These are phyloP conservation scores for Tetrapisispora fleetii DNA, from an alignment of 805 yeast species.

Conservation along the genomic window DNA sequence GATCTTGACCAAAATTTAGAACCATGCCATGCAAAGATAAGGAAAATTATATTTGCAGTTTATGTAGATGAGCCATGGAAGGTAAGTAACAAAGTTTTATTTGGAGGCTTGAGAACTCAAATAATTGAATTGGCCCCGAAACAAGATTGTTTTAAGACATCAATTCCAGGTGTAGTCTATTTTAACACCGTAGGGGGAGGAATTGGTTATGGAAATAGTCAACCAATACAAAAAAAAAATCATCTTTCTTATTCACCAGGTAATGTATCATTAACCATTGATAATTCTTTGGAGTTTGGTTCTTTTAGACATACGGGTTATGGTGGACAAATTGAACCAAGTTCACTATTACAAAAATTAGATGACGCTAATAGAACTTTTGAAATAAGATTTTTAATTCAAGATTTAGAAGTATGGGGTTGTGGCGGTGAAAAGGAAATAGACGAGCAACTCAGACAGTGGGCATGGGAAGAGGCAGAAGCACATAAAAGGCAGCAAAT, in stretches of 20 bases:
- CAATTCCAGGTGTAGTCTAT: constrained; percentile 38
- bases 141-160: constrained; percentile 42
- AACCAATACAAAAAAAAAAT: constrained; percentile 45
- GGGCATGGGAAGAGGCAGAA: constrained; percentile 91
- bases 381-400: constrained; percentile 63
- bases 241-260: constrained; percentile 51
- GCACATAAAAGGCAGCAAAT: constrained; percentile 69
- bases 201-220: constrained; percentile 68
- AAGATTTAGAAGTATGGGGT: constrained; percentile 87
- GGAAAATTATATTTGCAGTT: constrained; percentile 51
- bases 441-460: constrained; percentile 60
- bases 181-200: constrained; percentile 73
- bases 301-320: constrained; percentile 60
- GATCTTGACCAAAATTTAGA: constrained; percentile 20
- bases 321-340: constrained; percentile 41
- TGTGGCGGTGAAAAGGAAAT: constrained; percentile 72
- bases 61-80: constrained; percentile 69
- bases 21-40: constrained; percentile 14
- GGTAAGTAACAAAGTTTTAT: constrained; percentile 55
- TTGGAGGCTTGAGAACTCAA: constrained; percentile 52
- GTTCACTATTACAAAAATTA: constrained; percentile 15
- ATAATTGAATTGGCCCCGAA: constrained; percentile 61
- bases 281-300: constrained; percentile 69
- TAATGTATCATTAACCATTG: constrained; percentile 69
- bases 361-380: constrained; percentile 26